A percentile compares a stretch with the other conserved stretches of the same genome.
Evolutionary conservation across 495 filamentous ascomycete genomes (phyloP).

Genomic region (Tuber microsphaerosporum): DNA sequence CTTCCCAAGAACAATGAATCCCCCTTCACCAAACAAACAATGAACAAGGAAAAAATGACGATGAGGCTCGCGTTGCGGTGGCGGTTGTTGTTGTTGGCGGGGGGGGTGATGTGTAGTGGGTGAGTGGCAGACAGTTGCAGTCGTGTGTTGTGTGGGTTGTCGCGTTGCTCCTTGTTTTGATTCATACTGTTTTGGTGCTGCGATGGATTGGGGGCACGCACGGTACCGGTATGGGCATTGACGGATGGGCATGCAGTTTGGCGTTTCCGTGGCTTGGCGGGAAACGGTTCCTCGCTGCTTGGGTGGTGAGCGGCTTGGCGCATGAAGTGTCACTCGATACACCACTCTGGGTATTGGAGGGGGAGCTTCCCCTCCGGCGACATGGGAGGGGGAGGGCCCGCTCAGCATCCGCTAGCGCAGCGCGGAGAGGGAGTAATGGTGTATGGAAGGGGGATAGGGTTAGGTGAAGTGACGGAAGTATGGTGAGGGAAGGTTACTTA

Average conservation of each 20-base stretch:
- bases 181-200: not conserved
- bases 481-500: not conserved
- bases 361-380: not conserved
- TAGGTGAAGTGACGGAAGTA: not conserved
- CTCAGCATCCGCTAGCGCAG: not conserved
- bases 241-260: not conserved
- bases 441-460: not conserved
- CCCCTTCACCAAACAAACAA: constrained; percentile 2
- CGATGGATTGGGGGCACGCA: not conserved
- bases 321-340: not conserved
- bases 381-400: not conserved
- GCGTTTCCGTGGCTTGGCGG: not conserved
- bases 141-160: constrained; percentile 1
- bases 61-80: constrained; percentile 1
- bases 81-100: not conserved
- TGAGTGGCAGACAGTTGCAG: not conserved
- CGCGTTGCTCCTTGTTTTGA: constrained; percentile 6
- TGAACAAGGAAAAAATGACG: not conserved
- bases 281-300: not conserved
- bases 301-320: not conserved
- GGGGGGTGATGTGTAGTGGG: not conserved
- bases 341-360: not conserved
- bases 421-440: not conserved
- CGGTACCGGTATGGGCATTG: not conserved
- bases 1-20: not conserved